These are phyloP conservation scores for Colletotrichum sp. DNA, from an alignment of 2,329 filamentous ascomycete genomes.

Conservation along the genomic window DNA sequence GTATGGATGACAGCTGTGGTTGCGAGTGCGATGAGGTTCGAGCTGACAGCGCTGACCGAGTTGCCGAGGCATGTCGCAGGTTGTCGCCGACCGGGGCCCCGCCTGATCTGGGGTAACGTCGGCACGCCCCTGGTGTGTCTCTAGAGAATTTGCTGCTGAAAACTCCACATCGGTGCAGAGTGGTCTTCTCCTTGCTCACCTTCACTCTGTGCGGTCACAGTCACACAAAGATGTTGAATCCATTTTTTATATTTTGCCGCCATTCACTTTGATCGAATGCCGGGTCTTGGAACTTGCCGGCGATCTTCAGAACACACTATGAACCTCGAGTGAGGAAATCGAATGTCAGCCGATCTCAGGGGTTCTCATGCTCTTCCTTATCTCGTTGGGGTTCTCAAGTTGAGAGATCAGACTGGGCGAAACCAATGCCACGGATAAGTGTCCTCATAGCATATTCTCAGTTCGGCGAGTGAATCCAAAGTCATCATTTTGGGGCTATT, in stretches of 20 bases:
- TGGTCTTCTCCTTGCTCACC: neutral
- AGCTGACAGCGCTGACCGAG: constrained; percentile 1
- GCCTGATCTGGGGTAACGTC: constrained; percentile 13
- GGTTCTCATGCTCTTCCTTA: neutral
- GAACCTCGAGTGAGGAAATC: neutral
- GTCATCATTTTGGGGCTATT: neutral
- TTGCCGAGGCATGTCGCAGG: constrained; percentile 19
- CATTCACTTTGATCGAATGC: neutral
- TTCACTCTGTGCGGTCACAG: neutral
- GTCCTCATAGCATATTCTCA: neutral
- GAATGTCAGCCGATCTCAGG: neutral
- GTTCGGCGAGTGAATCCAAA: constrained; percentile 8
- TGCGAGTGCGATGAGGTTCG: constrained; percentile 6
- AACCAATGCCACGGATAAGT: neutral
- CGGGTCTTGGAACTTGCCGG: neutral
- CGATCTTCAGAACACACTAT: neutral
- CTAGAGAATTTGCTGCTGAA: neutral
- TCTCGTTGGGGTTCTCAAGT: neutral
- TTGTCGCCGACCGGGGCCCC: neutral
- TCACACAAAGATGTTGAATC: neutral
- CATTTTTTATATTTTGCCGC: neutral
- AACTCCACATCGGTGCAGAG: neutral
- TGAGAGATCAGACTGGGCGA: constrained; percentile 7
- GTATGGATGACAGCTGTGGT: neutral
- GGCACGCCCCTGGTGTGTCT: neutral